These are phyloP conservation scores for Leptographium flavum DNA, from an alignment of 2,329 filamentous ascomycete species.

Conservation along the genomic window DNA sequence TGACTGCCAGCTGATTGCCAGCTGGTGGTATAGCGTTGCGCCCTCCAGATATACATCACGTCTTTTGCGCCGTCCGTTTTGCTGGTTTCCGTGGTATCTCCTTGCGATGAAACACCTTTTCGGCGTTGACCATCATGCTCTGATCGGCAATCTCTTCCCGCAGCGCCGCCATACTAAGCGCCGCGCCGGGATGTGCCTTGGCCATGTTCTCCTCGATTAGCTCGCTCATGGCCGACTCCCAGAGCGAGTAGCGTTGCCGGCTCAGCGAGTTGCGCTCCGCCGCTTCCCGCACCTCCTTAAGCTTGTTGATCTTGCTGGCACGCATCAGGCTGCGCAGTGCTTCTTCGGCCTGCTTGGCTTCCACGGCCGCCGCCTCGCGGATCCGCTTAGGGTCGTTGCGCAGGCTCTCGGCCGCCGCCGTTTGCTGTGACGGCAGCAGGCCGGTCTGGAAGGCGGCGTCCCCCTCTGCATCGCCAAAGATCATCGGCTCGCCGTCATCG, in stretches of 20 bases:
- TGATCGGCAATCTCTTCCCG: conserved; percentile 41
- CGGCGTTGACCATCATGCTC: conserved; percentile 50
- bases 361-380: conserved; percentile 42
- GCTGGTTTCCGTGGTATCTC: conserved; percentile 32
- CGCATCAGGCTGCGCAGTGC: conserved; percentile 44
- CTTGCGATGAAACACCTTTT: conserved; percentile 36
- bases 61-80: conserved; percentile 14
- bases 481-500: conserved; percentile 16
- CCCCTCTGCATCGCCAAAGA: conserved; percentile 5
- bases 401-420: background rate
- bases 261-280: conserved; percentile 37
- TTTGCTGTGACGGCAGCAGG: conserved; percentile 9
- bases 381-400: conserved; percentile 40
- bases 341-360: conserved; percentile 47
- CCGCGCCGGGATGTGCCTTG: conserved; percentile 6
- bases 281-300: conserved; percentile 45
- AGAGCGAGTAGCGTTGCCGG: conserved; percentile 41
- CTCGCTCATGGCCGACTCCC: conserved; percentile 47
- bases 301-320: conserved; percentile 48
- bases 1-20: background rate
- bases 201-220: conserved; percentile 26
- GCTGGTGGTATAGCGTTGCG: no score
- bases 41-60: background rate
- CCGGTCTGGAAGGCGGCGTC: background rate
- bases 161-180: conserved; percentile 11